Evolutionary conservation across 1,284 basidiomycete genomes (phyloP).

Genomic region (Vanrija pseudolonga): DNA sequence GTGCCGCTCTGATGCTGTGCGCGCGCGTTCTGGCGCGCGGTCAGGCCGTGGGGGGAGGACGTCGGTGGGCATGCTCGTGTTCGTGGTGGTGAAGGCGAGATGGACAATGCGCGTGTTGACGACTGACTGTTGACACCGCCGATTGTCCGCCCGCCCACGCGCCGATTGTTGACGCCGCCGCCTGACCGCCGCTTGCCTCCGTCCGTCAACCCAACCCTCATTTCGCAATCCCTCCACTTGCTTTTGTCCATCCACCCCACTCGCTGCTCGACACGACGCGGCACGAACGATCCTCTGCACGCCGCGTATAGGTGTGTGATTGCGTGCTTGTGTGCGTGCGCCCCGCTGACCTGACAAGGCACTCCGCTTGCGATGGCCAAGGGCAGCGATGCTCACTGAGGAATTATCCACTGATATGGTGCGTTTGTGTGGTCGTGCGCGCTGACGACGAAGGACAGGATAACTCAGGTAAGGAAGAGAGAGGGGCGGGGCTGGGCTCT

Average conservation of each 20-base stretch:
- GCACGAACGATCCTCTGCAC: no score
- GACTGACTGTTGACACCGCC: neutral
- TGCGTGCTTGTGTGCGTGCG: no score
- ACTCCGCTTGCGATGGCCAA: conserved; percentile 16
- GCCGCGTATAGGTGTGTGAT: no score
- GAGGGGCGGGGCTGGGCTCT: neutral
- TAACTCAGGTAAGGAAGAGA: conserved; percentile 46
- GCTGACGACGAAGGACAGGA: conserved; percentile 42
- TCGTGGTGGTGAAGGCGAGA: neutral
- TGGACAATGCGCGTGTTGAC: neutral
- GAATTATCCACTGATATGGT: conserved; percentile 50
- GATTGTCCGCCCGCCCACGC: no score
- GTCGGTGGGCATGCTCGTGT: neutral
- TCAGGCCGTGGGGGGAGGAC: neutral
- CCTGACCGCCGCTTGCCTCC: neutral
- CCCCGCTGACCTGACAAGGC: no score
- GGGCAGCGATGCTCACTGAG: conserved; percentile 44
- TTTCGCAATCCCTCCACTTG: neutral
- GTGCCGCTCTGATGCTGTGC: neutral
- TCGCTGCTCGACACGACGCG: neutral
- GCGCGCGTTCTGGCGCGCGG: neutral
- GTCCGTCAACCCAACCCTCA: neutral
- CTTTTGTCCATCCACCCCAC: neutral
- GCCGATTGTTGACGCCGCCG: neutral
- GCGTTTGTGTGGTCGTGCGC: conserved; percentile 5